Evolutionary conservation across 495 filamentous ascomycete species (phyloP), one percentile per base, ranked within the genome.

Genomic region (Elasticomyces elasticus): DNA sequence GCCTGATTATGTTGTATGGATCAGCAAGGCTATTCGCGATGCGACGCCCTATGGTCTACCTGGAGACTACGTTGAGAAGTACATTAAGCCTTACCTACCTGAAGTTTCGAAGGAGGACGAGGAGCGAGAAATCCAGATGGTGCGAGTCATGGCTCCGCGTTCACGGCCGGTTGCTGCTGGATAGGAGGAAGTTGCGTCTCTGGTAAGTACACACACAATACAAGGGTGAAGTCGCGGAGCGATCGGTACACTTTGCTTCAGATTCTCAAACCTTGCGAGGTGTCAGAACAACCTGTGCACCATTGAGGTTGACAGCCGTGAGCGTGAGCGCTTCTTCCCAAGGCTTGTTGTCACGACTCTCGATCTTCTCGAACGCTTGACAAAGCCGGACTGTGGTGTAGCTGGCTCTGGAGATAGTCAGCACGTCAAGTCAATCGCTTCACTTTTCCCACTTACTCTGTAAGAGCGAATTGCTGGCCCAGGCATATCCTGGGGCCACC

Each of bases 331-430:
- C 20, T 33, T 63, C 61, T 30, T 1, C 17, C 61, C 61, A 63
- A 10, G 57, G 61, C 44, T 64, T 49, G 50, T 49, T 9, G 52
- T 66, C 54, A 38, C 64, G 41, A 45, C 51, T 58, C 59, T 78
- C 75, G 13, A 77, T 60, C 24, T 68, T 65, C 41, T 81, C 78
- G 62, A 71, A 69, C 41, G 64, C 60, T 52, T 69, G 67, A 55
- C 58, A 61, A 12, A 71, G 23, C 28, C 68, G 49, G 5, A 58
- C 54, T n/a, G 62, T 63, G 0, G 63, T 63, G 55, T 68, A 71
- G 30, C 62, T 55, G 6, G 68, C 68, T n/a, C n/a, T n/a, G n/a
- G n/a, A n/a, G n/a, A n/a, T n/a, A n/a, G n/a, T n/a, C n/a, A n/a
- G n/a, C n/a, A n/a, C n/a, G n/a, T n/a, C n/a, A n/a, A n/a, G n/a